A percentile compares a stretch with the other conserved stretches of the same genome.
Evolutionary conservation across 176 grass and related monocot genomes (phyloP).

Genomic region (Oryza meridionalis): DNA sequence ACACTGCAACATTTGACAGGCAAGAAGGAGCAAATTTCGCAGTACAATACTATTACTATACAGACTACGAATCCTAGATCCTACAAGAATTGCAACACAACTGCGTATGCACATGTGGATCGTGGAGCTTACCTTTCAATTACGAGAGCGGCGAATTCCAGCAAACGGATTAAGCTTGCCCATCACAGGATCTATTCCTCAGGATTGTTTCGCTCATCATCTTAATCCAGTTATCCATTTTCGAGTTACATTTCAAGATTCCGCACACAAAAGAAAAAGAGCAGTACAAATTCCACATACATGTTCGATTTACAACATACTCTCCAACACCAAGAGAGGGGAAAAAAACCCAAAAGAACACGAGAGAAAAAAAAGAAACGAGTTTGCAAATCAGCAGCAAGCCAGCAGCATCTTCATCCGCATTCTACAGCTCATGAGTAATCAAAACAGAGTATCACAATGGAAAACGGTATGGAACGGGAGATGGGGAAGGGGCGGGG

Average conservation of each 20-base stretch:
- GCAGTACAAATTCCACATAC: conserved; percentile 26
- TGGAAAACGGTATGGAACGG: neutral
- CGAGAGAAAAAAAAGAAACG: neutral
- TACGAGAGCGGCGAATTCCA: conserved; percentile 34
- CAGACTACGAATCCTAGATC: conserved; percentile 8
- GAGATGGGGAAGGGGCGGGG: neutral
- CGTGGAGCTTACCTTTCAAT: conserved; percentile 63
- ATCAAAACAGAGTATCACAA: conserved; percentile 16
- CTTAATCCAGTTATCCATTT: conserved; percentile 34
- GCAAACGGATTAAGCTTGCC: conserved; percentile 41
- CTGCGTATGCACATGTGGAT: conserved; percentile 41
- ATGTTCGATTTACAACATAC: conserved; percentile 27
- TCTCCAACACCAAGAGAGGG: no score
- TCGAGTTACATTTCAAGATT: conserved; percentile 33
- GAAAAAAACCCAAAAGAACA: neutral
- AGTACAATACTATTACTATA: conserved; percentile 11
- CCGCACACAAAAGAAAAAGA: conserved; percentile 5
- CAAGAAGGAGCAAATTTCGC: neutral
- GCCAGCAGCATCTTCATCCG: conserved; percentile 7
- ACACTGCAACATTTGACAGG: conserved; percentile 11
- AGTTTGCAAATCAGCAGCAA: neutral
- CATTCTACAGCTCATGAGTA: conserved; percentile 36
- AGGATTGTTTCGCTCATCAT: conserved; percentile 41
- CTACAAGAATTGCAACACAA: conserved; percentile 26
- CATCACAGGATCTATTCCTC: conserved; percentile 55